Conservation (phyloP, 306 rosid species). For the apple (Malus domestica) region ASM211411v1 NC_041805.1:27378001-27378500, state of each 20-base stretch:
- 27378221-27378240: background rate
- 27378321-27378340: background rate
- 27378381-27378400: background rate
- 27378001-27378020: conserved; percentile 1
- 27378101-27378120: background rate
- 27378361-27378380: background rate
- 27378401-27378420: conserved; percentile 2
- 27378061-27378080: background rate
- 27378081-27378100: background rate
- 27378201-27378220: background rate
- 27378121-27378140: background rate
- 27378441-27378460: background rate
- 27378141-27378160: background rate
- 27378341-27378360: background rate
- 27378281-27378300: background rate
- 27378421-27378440: background rate
- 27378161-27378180: too few species aligned
- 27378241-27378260: background rate
- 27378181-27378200: background rate
- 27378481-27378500: conserved; percentile 2
- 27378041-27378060: background rate
- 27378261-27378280: background rate
- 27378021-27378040: background rate
- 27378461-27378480: conserved; percentile 4
- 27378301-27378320: background rate